phyloP scores from a whole-genome alignment of 1,284 basidiomycete genomes.

The Cryptococcus depauperatus region DNA sequence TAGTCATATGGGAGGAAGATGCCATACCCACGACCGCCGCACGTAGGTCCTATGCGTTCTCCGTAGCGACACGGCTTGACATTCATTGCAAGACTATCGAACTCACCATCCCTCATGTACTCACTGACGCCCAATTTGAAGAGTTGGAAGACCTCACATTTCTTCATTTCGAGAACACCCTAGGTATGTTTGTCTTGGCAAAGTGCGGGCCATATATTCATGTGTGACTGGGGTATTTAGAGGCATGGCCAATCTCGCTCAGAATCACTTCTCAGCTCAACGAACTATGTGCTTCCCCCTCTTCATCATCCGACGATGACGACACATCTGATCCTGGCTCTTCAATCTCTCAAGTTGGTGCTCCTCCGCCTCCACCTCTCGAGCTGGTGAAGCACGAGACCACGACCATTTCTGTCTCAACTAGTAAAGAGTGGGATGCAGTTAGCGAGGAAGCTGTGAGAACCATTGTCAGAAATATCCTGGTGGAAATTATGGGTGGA shows the following conservation, averaged over 20 bases:
- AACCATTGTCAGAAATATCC: conserved; percentile 9
- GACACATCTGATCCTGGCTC: neutral
- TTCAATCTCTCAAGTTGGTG: neutral
- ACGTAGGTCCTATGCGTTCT: conserved; percentile 7
- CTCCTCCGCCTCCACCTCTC: no score
- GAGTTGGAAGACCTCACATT: conserved; percentile 17
- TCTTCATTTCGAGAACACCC: conserved; percentile 12
- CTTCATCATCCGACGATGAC: neutral
- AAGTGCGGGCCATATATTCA: neutral
- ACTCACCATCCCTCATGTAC: conserved; percentile 12
- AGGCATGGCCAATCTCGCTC: conserved; percentile 15
- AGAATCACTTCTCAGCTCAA: conserved; percentile 9
- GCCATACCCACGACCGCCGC: conserved; percentile 13
- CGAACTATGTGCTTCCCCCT: conserved; percentile 1
- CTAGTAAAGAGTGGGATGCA: conserved; percentile 9
- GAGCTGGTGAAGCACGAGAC: conserved; percentile 4
- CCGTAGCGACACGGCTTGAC: neutral
- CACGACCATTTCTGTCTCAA: conserved; percentile 9
- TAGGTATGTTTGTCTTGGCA: conserved; percentile 3
- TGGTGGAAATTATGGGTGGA: conserved; percentile 16
- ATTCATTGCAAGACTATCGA: conserved; percentile 9
- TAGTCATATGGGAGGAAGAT: conserved; percentile 5
- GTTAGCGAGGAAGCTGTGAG: conserved; percentile 10
- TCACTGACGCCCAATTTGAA: conserved; percentile 14
- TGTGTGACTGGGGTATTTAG: conserved; percentile 1